Evolutionary conservation across 495 filamentous ascomycete species (phyloP).

Genomic region (Neurospora intermedia): DNA sequence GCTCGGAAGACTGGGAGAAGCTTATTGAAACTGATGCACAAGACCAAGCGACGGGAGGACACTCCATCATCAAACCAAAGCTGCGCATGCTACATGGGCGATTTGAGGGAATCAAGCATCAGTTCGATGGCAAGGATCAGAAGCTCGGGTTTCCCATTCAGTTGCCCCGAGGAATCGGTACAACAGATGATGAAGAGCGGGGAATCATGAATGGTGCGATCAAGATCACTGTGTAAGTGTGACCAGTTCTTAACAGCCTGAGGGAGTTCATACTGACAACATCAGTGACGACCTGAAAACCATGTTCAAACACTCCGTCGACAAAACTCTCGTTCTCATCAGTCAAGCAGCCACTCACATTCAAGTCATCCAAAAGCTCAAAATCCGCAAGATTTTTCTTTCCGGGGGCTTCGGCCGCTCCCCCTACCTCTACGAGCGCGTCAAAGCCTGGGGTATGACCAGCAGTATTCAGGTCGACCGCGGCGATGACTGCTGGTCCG

Average conservation of each 20-base stretch:
- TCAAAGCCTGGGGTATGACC: conserved; percentile 8
- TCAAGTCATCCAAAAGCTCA: conserved; percentile 10
- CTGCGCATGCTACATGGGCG: conserved; percentile 14
- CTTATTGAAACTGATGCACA: conserved; percentile 6
- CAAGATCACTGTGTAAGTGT: conserved; percentile 9
- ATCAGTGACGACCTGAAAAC: conserved; percentile 10
- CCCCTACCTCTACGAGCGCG: conserved; percentile 11
- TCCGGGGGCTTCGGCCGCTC: conserved; percentile 18
- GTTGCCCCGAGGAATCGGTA: conserved; percentile 9
- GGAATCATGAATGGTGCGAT: conserved; percentile 12
- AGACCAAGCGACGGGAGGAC: conserved; percentile 8
- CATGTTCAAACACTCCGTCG: conserved; percentile 14
- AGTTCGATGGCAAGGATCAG: conserved; percentile 14
- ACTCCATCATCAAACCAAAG: conserved; percentile 14
- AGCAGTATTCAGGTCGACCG: conserved; percentile 11
- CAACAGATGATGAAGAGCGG: not conserved
- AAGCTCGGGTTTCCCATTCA: conserved; percentile 9
- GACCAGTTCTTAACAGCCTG: too few species aligned
- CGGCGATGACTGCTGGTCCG: conserved; percentile 20
- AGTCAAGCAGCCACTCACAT: conserved; percentile 12
- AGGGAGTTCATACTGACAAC: not conserved
- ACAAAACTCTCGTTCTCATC: conserved; percentile 15
- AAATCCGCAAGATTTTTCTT: conserved; percentile 16
- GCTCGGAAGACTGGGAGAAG: conserved; percentile 11
- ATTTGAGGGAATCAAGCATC: conserved; percentile 22